Conservation (phyloP, 1,284 basidiomycete species). For the Jaminaea rosea region DNA sequence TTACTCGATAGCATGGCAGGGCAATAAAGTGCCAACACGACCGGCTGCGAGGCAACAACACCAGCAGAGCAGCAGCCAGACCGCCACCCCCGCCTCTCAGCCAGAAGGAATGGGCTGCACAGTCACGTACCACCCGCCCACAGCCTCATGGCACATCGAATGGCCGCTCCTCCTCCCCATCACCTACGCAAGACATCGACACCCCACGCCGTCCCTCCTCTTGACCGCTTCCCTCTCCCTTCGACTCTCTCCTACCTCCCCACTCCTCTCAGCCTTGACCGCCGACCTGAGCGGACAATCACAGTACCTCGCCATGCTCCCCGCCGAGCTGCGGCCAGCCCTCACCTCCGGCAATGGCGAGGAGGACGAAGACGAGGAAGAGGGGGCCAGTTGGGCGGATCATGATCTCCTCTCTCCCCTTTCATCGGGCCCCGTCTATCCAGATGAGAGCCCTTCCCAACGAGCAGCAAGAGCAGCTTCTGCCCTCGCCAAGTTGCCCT, state of each 20-base stretch:
- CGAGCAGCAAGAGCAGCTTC: conserved; percentile 6
- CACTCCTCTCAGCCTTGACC: not conserved
- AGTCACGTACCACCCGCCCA: too few relatives aligned
- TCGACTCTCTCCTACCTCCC: not conserved
- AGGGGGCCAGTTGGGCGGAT: too few relatives aligned
- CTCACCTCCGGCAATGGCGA: too few relatives aligned
- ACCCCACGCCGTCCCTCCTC: not conserved
- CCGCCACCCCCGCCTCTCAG: too few relatives aligned
- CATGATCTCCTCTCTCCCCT: conserved; percentile 6
- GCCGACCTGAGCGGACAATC: not conserved
- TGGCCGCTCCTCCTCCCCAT: not conserved
- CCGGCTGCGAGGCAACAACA: too few relatives aligned
- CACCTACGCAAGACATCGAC: not conserved
- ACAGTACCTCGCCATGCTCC: not conserved
- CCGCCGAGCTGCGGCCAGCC: not conserved
- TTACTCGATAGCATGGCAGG: not conserved
- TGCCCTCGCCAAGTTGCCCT: conserved; percentile 3
- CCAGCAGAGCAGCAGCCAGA: too few relatives aligned
- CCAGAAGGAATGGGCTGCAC: too few relatives aligned
- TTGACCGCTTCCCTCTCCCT: not conserved
- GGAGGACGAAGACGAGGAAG: too few relatives aligned
- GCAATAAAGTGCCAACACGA: not conserved
- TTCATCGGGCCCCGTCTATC: conserved; percentile 7
- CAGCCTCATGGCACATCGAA: not conserved
- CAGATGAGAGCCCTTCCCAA: conserved; percentile 6